These are phyloP conservation scores for Tetrahymena elliotti DNA, from an alignment of 73 alveolate genomes.

Conservation along the genomic window DNA sequence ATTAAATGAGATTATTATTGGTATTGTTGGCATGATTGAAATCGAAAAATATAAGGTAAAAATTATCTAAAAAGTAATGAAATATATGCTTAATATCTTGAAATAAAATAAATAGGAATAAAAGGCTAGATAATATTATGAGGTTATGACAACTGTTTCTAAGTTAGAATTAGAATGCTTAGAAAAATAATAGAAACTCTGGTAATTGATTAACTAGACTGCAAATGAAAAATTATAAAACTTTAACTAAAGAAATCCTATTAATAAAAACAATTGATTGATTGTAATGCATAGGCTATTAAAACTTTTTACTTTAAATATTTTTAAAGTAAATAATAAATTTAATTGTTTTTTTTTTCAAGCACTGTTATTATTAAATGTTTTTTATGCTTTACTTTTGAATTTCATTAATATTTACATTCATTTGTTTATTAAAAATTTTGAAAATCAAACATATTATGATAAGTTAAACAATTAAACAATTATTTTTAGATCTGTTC, in stretches of 20 bases:
- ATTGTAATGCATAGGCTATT: neutral
- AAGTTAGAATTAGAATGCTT: neutral
- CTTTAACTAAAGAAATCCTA: neutral
- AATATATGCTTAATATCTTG: neutral
- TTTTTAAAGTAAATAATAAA: neutral
- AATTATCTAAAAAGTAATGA: neutral
- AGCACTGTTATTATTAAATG: too few relatives aligned
- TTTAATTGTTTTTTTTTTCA: too few relatives aligned
- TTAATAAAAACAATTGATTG: neutral
- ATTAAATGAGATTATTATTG: constrained; percentile 21
- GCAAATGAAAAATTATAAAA: neutral
- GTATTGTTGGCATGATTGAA: constrained; percentile 24
- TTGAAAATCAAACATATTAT: too few relatives aligned
- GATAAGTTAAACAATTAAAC: neutral
- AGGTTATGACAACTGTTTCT: neutral
- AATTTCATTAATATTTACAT: too few relatives aligned
- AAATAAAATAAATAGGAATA: neutral
- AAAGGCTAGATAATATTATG: neutral
- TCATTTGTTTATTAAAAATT: too few relatives aligned
- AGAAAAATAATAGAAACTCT: neutral
- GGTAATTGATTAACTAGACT: neutral
- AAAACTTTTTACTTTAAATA: neutral
- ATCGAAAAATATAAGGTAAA: constrained; percentile 14
- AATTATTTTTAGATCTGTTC: neutral
- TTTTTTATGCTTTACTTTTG: neutral